Evolutionary conservation across 306 rosid genomes (phyloP).

Genomic region (Prinsepia uniflora): DNA sequence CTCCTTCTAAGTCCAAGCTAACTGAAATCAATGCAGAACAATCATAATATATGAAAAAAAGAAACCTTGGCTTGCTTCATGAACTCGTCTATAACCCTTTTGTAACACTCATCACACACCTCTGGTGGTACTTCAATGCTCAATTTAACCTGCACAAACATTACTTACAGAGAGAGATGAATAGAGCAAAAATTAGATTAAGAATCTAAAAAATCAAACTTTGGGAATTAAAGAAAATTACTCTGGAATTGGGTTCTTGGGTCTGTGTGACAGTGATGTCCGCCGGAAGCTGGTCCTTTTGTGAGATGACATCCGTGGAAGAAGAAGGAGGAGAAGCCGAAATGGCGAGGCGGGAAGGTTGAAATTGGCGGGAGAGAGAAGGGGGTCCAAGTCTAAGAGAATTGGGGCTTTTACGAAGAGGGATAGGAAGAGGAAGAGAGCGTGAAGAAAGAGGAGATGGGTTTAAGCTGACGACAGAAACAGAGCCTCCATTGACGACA

Average conservation of each 20-base stretch:
- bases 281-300: constrained; percentile 59
- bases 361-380: constrained; percentile 36
- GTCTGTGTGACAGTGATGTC: constrained; percentile 57
- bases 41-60: background rate
- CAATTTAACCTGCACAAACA: constrained; percentile 67
- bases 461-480: constrained; percentile 24
- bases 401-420: constrained; percentile 13
- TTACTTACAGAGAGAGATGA: background rate
- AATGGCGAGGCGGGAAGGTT: constrained; percentile 24
- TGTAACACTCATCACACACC: constrained; percentile 83
- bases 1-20: background rate
- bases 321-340: constrained; percentile 44
- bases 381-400: constrained; percentile 24
- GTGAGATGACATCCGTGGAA: constrained; percentile 33
- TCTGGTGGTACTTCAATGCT: constrained; percentile 71
- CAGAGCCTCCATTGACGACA: constrained; percentile 32
- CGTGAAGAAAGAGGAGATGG: constrained; percentile 25
- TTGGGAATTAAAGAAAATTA: constrained; percentile 17
- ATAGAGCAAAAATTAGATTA: background rate
- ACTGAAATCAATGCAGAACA: background rate
- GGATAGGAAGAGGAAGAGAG: constrained; percentile 16
- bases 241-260: constrained; percentile 65
- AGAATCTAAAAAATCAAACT: background rate
- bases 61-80: constrained; percentile 73
- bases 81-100: constrained; percentile 60